These are phyloP conservation scores for Earliella scabrosa DNA, from an alignment of 1,284 basidiomycete genomes.

Conservation along the genomic window DNA sequence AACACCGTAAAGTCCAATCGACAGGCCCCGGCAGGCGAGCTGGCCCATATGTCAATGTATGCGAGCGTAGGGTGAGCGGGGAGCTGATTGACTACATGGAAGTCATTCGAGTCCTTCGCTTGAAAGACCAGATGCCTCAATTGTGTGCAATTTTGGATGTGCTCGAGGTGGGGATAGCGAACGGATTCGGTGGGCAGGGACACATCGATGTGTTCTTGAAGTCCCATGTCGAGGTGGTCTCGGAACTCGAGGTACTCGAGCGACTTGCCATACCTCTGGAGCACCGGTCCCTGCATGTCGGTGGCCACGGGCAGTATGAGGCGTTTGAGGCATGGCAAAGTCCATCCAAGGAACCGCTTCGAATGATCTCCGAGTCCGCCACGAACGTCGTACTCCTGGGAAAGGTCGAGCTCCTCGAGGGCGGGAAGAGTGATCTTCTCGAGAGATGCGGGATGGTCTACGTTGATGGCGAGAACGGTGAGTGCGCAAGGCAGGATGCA, in stretches of 20 bases:
- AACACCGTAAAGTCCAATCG: not conserved
- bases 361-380: not conserved
- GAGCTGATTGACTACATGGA: constrained; percentile 1
- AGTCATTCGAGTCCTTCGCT: not conserved
- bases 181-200: no score
- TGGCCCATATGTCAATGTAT: constrained; percentile 18
- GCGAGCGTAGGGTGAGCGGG: constrained; percentile 13
- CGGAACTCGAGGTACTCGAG: constrained; percentile 18
- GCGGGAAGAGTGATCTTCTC: constrained; percentile 1
- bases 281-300: constrained; percentile 8
- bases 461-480: constrained; percentile 11
- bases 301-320: constrained; percentile 14
- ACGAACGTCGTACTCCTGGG: constrained; percentile 10
- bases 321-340: constrained; percentile 10
- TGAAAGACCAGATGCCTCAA: constrained; percentile 17
- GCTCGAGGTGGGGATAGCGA: constrained; percentile 4
- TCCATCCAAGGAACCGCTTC: constrained; percentile 10
- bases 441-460: constrained; percentile 8
- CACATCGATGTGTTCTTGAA: not conserved
- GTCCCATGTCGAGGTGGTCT: constrained; percentile 14
- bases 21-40: not conserved
- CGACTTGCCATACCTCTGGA: constrained; percentile 2
- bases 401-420: constrained; percentile 16
- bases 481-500: constrained; percentile 6
- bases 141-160: constrained; percentile 10